phyloP scores from a whole-genome alignment of 768 basidiomycete genomes.

The Mycena chlorophos region DNA sequence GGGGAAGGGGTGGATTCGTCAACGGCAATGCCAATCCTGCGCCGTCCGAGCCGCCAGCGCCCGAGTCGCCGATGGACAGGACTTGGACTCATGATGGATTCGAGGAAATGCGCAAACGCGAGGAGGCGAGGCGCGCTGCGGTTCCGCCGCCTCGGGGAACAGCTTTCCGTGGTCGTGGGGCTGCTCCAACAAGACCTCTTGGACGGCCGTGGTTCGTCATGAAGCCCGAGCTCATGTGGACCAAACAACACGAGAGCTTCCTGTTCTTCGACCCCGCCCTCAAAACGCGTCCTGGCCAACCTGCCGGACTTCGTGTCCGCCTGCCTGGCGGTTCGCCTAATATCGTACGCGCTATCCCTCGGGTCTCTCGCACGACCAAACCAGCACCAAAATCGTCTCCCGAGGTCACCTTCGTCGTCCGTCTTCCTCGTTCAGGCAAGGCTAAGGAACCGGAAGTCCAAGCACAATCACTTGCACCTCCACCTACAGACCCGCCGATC shows the following conservation, averaged over 20 bases:
- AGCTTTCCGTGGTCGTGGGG: slow-evolving; percentile 32
- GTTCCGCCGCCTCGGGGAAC: slow-evolving; percentile 42
- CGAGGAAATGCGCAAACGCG: slow-evolving; percentile 80
- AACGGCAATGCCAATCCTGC: slow-evolving; percentile 3
- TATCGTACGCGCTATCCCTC: slow-evolving; percentile 43
- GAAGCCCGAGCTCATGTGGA: slow-evolving; percentile 83
- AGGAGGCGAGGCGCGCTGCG: slow-evolving; percentile 62
- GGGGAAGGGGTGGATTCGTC: slow-evolving; percentile 54
- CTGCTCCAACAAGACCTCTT: slow-evolving; percentile 27
- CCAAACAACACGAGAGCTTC: slow-evolving; percentile 77
- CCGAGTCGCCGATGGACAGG: slow-evolving; percentile 62
- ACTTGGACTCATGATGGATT: slow-evolving; percentile 87
- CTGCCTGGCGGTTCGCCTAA: slow-evolving; percentile 51
- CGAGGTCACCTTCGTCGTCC: slow-evolving; percentile 9
- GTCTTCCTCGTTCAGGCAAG: slow-evolving; percentile 15
- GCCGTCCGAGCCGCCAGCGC: slow-evolving; percentile 24
- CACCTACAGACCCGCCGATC: not conserved
- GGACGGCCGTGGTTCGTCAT: slow-evolving; percentile 66
- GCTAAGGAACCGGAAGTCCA: not conserved
- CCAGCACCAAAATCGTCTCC: slow-evolving; percentile 22
- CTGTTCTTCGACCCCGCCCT: slow-evolving; percentile 64
- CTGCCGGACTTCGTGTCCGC: slow-evolving; percentile 59
- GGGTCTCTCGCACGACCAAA: slow-evolving; percentile 13
- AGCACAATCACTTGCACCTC: not conserved
- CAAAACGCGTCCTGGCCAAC: slow-evolving; percentile 59